Evolutionary conservation across 1,139 yeast genomes (phyloP).

Genomic region (Scheffersomyces quercinus): DNA sequence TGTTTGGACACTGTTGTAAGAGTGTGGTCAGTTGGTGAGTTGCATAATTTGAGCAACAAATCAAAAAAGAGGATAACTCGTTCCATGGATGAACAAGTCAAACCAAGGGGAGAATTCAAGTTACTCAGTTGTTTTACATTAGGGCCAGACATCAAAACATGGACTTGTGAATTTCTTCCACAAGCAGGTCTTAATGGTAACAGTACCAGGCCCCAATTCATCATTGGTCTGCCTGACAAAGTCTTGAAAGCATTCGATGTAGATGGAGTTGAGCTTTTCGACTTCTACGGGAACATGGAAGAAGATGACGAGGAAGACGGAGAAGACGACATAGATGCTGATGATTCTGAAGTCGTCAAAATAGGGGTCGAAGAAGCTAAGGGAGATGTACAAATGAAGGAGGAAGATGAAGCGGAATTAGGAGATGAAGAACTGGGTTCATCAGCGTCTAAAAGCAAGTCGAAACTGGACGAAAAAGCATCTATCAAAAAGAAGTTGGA

Average conservation of each 20-base stretch:
- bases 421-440: background rate
- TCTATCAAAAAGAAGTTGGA: slow-evolving; percentile 15
- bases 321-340: slow-evolving; percentile 4
- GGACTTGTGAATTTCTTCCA: slow-evolving; percentile 80
- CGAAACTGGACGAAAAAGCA: background rate
- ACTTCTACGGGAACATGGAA: slow-evolving; percentile 44
- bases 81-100: slow-evolving; percentile 17
- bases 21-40: slow-evolving; percentile 60
- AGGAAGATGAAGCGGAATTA: background rate
- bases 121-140: slow-evolving; percentile 39
- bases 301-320: slow-evolving; percentile 14
- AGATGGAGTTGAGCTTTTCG: slow-evolving; percentile 42
- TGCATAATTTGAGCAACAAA: slow-evolving; percentile 21
- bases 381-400: background rate
- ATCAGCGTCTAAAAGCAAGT: background rate
- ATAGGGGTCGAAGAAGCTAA: slow-evolving; percentile 3
- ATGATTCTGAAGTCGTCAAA: background rate
- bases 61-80: slow-evolving; percentile 26
- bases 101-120: slow-evolving; percentile 11
- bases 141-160: slow-evolving; percentile 44
- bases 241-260: slow-evolving; percentile 63
- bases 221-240: slow-evolving; percentile 79
- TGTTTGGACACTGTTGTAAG: slow-evolving; percentile 67
- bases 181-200: slow-evolving; percentile 14
- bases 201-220: slow-evolving; percentile 49